Conservation (phyloP, 495 filamentous ascomycete genomes). For the Pyronema omphalodes region DNA sequence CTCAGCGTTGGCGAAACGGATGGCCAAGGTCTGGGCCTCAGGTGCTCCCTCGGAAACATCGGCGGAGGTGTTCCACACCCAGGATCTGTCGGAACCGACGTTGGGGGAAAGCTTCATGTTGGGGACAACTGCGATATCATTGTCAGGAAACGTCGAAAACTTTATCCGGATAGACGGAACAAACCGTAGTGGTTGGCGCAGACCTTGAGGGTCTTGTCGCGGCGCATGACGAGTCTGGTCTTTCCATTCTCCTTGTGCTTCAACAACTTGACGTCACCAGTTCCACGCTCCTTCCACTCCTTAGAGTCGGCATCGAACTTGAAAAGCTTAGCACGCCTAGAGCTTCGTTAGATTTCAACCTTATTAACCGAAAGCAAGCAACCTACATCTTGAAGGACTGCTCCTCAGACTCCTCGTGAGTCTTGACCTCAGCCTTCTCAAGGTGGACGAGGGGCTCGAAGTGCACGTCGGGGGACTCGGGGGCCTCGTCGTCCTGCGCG, state of each 20-base stretch:
- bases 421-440: constrained; percentile 91
- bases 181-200: constrained; percentile 99
- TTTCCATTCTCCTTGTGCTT: constrained; percentile 98
- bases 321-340: constrained; percentile 82
- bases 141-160: neutral
- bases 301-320: constrained; percentile 75
- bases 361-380: neutral
- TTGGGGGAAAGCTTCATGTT: constrained; percentile 98
- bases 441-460: constrained; percentile 92
- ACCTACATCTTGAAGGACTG: constrained; percentile 82
- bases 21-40: constrained; percentile 87
- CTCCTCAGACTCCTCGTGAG: constrained; percentile 96
- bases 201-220: constrained; percentile 99
- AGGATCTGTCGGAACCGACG: constrained; percentile 91
- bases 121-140: constrained; percentile 55
- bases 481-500: constrained; percentile 41
- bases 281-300: constrained; percentile 99
- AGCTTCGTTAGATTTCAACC: constrained; percentile 5
- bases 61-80: constrained; percentile 97
- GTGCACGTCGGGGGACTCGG: constrained; percentile 78
- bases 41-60: constrained; percentile 98
- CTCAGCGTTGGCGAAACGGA: constrained; percentile 94
- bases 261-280: constrained; percentile 83
- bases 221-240: constrained; percentile 93
- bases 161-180: constrained; percentile 22